phyloP scores from a whole-genome alignment of 495 filamentous ascomycete genomes.

The Aspergillus ellipticus region DNA sequence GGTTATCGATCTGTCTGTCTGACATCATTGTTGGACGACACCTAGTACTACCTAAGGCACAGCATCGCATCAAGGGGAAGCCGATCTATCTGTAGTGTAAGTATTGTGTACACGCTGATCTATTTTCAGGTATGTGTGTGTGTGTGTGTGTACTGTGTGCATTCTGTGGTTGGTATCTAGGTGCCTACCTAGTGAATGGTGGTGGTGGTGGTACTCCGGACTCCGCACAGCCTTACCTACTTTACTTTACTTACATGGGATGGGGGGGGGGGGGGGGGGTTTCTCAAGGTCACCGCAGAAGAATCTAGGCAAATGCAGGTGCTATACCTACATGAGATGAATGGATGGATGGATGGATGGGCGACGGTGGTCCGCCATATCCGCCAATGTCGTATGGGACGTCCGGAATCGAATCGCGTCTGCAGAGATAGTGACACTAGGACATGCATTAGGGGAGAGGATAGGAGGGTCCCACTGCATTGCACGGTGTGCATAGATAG shows the following conservation, averaged over 20 bases:
- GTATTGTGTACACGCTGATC: neutral
- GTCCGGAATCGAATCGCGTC: constrained; percentile 1
- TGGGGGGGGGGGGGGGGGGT: no score
- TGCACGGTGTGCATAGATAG: neutral
- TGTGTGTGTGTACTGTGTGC: neutral
- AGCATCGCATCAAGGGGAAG: neutral
- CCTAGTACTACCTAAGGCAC: neutral
- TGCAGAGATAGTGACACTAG: neutral
- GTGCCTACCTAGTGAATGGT: no score
- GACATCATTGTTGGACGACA: neutral
- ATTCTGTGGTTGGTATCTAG: no score
- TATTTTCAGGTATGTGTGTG: neutral
- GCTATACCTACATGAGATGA: neutral
- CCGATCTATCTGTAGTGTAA: neutral
- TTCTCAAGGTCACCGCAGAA: neutral
- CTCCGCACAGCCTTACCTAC: neutral
- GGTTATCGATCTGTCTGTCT: neutral
- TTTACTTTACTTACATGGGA: neutral
- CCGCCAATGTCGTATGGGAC: neutral
- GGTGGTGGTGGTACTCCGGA: neutral
- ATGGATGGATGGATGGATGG: neutral
- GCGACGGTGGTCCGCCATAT: neutral
- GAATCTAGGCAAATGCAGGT: neutral
- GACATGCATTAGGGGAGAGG: no score
- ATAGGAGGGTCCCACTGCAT: neutral